A percentile compares a stretch with the other conserved stretches of the same genome.
phyloP scores from a whole-genome alignment of 495 filamentous ascomycete species.

The Podospora pseudocomata region DNA sequence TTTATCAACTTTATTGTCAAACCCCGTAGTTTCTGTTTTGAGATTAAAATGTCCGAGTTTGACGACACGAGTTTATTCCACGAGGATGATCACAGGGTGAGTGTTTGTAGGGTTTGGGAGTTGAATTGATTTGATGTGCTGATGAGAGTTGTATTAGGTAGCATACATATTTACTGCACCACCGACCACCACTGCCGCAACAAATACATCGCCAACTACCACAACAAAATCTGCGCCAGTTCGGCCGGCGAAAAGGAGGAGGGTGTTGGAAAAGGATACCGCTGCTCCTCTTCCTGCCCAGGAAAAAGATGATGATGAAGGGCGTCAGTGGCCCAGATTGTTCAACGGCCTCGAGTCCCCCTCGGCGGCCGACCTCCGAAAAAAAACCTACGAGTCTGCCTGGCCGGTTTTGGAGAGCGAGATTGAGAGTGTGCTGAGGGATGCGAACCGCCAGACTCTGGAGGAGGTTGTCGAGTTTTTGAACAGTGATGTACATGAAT shows the following conservation, averaged over 20 bases:
- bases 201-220: constrained; percentile 27
- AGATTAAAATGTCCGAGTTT: constrained; percentile 16
- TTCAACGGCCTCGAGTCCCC: constrained; percentile 59
- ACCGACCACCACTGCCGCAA: constrained; percentile 38
- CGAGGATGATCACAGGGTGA: constrained; percentile 36
- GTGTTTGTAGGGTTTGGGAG: neutral
- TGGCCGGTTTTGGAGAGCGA: constrained; percentile 63
- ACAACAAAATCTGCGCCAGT: neutral
- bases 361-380: constrained; percentile 51
- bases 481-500: constrained; percentile 46
- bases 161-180: constrained; percentile 61
- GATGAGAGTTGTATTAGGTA: constrained; percentile 41
- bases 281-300: constrained; percentile 4
- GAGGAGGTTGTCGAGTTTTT: constrained; percentile 72
- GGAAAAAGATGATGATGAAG: neutral
- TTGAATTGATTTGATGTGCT: neutral
- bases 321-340: constrained; percentile 51
- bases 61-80: constrained; percentile 19
- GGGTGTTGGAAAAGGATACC: constrained; percentile 37
- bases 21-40: neutral
- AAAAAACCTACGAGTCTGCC: constrained; percentile 57
- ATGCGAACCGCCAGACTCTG: constrained; percentile 59
- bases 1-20: neutral
- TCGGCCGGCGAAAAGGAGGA: constrained; percentile 64
- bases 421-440: constrained; percentile 50